Conservation (phyloP, 2,329 filamentous ascomycete species). For the Botrytis paeoniae region DNA sequence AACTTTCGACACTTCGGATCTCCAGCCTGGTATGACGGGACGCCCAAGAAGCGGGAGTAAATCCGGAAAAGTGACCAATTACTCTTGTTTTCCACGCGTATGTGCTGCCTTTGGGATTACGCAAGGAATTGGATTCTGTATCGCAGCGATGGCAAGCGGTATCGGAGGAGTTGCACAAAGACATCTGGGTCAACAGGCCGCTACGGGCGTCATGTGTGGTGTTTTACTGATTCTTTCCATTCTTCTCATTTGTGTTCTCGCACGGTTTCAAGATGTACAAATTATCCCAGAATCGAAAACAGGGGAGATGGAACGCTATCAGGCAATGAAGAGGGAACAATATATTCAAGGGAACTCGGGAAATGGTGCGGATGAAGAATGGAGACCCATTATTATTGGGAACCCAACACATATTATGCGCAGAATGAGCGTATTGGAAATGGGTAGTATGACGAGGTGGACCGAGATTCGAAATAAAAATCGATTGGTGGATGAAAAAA, state of each 20-base stretch:
- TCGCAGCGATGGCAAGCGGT: conserved; percentile 66
- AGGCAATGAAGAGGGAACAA: conserved; percentile 42
- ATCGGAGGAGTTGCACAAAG: conserved; percentile 67
- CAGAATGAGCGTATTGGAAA: conserved; percentile 68
- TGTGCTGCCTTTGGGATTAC: conserved; percentile 67
- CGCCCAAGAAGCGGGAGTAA: conserved; percentile 44
- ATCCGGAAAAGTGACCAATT: conserved; percentile 60
- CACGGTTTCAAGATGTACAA: conserved; percentile 63
- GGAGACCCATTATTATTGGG: conserved; percentile 68
- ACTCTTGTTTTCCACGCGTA: conserved; percentile 72
- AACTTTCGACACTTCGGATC: conserved; percentile 75
- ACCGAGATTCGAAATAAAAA: conserved; percentile 67
- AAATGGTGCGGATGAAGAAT: conserved; percentile 45
- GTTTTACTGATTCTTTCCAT: conserved; percentile 64
- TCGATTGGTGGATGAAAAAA: conserved; percentile 49
- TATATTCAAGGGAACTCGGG: conserved; percentile 37
- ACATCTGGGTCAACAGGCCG: conserved; percentile 62
- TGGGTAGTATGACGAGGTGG: conserved; percentile 67
- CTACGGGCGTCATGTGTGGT: conserved; percentile 65
- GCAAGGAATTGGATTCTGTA: conserved; percentile 66
- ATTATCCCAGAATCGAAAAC: conserved; percentile 64
- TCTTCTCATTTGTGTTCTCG: conserved; percentile 58
- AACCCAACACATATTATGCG: conserved; percentile 67
- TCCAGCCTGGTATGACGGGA: conserved; percentile 68
- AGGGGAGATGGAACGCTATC: conserved; percentile 53